Percentiles rank a stretch among this genome's conserved stretches.
phyloP scores from a whole-genome alignment of 371 early-diverging fungal genomes.

The Mortierella sp. region DNA sequence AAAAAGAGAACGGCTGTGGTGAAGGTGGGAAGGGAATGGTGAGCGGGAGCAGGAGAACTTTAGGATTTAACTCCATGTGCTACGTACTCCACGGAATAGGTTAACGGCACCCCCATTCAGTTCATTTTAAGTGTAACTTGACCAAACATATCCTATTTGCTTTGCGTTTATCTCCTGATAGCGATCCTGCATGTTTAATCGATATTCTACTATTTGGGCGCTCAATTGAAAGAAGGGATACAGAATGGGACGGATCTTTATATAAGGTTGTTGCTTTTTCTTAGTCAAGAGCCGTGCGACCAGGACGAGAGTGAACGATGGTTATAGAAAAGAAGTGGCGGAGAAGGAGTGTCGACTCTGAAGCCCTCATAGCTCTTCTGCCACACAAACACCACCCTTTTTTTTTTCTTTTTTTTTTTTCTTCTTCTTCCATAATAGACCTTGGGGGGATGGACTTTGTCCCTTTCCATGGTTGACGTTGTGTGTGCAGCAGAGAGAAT shows the following conservation, averaged over 20 bases:
- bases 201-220: neutral
- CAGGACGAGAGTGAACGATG: neutral
- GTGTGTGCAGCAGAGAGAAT: neutral
- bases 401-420: neutral
- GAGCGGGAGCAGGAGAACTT: neutral
- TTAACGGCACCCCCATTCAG: too few relatives aligned
- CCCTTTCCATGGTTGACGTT: neutral
- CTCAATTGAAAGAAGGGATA: neutral
- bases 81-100: too few relatives aligned
- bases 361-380: neutral
- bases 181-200: slow-evolving; percentile 1
- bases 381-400: neutral
- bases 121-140: too few relatives aligned
- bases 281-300: too few relatives aligned
- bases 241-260: neutral
- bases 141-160: too few relatives aligned
- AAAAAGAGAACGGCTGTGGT: neutral
- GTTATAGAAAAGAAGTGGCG: too few relatives aligned
- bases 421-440: neutral
- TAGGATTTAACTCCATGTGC: too few relatives aligned
- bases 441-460: neutral
- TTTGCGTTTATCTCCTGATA: neutral
- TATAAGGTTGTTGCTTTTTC: too few relatives aligned
- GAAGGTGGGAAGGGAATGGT: neutral
- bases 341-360: too few relatives aligned